Evolutionary conservation across 1,139 yeast species (phyloP), one percentile per base, ranked within the genome.

Genomic region (Protomyces inundatus): DNA sequence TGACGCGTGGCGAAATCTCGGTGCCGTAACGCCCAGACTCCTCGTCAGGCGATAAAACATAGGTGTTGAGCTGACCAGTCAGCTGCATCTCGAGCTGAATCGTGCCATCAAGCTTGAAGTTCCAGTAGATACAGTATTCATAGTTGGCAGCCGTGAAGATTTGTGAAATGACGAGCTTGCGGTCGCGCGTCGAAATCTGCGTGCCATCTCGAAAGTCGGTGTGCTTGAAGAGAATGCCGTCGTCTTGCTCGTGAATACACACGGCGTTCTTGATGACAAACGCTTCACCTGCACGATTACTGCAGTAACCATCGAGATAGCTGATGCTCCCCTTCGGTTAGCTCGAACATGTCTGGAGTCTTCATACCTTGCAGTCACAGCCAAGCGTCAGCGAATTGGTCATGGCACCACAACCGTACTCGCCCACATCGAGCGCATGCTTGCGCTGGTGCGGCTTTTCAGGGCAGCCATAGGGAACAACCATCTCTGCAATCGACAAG

Each of bases 191-290:
- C 65, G 84, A 86, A 68, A 87, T 82, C 46, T 87, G 83, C 62
- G 93, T 87, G 69, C 84, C 85, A 74, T 87, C 93, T 80, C 95
- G 83, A 78, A 86, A 87, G 76, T 87, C 93, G 62, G 91, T 85
- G 76, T 87, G 95, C 79, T 87, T 87, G 80, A 80, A 87, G 70
- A 87, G 78, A 67, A 87, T 75, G 42, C 95, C 93, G 70, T 86
- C 90, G 72, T 87, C 95, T 75, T 87, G 91, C 77, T 87, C 95
- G 74, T 87, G 95, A 71, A 87, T 86, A 76, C 95, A 87, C 67
- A 87, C 81, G 16, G 93, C 93, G 70, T 87, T 86, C 76, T 84
- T 85, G 67, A 86, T 81, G 42, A 90, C 84, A 68, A 84, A 77
- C 64, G 90, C 84, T 39, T 82, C 85, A 72, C 95, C 95, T 10